Conservation (phyloP, 179 eudicot genomes). For the Gypsophila paniculata region DNA sequence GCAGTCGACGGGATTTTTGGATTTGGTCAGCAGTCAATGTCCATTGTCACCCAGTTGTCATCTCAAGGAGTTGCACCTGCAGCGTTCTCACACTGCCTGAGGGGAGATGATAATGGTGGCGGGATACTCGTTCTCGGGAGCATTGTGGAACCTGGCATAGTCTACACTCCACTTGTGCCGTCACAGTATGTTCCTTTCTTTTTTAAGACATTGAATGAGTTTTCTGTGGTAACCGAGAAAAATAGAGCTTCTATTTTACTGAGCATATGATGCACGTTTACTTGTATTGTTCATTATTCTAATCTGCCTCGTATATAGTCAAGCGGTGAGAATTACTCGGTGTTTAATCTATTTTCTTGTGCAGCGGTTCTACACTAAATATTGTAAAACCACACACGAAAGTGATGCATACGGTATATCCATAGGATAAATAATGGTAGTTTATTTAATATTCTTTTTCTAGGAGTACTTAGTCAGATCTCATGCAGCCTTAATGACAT, state of each 20-base stretch:
- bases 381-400: too few relatives aligned
- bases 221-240: not conserved
- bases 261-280: too few relatives aligned
- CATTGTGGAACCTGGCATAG: constrained; percentile 85
- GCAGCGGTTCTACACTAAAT: too few relatives aligned
- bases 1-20: constrained; percentile 99
- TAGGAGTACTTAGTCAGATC: too few relatives aligned
- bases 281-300: too few relatives aligned
- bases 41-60: constrained; percentile 74
- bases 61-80: constrained; percentile 75
- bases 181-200: constrained; percentile 63
- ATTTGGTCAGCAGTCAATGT: constrained; percentile 89
- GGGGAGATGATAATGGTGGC: constrained; percentile 71
- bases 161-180: constrained; percentile 85
- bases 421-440: too few relatives aligned
- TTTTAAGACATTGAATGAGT: not conserved
- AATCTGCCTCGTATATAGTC: too few relatives aligned
- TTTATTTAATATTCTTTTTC: too few relatives aligned
- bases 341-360: too few relatives aligned
- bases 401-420: too few relatives aligned
- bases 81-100: constrained; percentile 86
- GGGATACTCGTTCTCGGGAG: constrained; percentile 88
- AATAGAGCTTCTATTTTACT: not conserved
- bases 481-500: too few relatives aligned
- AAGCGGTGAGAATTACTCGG: too few relatives aligned